Evolutionary conservation across 2,329 filamentous ascomycete genomes (phyloP), one percentile per base, ranked within the genome.

Genomic region (Colletotrichum horii): DNA sequence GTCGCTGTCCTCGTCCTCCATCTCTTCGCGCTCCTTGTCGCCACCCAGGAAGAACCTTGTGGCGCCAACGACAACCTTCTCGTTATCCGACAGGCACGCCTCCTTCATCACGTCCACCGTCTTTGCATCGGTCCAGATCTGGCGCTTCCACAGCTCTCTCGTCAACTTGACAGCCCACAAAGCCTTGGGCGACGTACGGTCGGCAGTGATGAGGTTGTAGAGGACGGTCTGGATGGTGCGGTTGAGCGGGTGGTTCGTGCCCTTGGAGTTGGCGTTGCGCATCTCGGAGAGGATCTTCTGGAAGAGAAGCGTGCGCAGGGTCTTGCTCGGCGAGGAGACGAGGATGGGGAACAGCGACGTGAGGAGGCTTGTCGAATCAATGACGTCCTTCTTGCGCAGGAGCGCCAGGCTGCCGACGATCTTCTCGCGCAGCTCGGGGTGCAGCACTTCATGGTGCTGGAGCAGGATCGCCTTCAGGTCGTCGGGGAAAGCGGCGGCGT

Each of bases 21-120:
- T 89, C 80, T 98, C 96, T 83, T 99, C 97, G 79, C 96, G 92
- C 85, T 98, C 97, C 84, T 98, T 96, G 84, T 99, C 97, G 38
- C 96, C 96, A 28, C 97, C 97, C 1, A 99, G 89, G 87, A 99
- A 99, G 88, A 98, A 99, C 28, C 95, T 92, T 16, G 97, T 95
- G 60, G 95, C 96, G 19, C 96, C 95, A 8, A 94, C 89, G 30
- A 97, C 92, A 5, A 98, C 96, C 86, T 99, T 99, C 80, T 97
- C 95, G 79, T 98, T 98, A 67, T 98, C 94, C 5, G 95, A 93
- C 72, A 99, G 86, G 70, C 94, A 93, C 0, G 96, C 96, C 85
- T 98, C 94, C 85, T 98, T 98, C 96, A 99, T 98, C 78, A 98
- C 95, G 81, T 98, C 96, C n/a, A 98, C 97, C 0, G 96, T 93